phyloP scores from a whole-genome alignment of 2,329 filamentous ascomycete species.

The Cladophialophora immunda region DNA sequence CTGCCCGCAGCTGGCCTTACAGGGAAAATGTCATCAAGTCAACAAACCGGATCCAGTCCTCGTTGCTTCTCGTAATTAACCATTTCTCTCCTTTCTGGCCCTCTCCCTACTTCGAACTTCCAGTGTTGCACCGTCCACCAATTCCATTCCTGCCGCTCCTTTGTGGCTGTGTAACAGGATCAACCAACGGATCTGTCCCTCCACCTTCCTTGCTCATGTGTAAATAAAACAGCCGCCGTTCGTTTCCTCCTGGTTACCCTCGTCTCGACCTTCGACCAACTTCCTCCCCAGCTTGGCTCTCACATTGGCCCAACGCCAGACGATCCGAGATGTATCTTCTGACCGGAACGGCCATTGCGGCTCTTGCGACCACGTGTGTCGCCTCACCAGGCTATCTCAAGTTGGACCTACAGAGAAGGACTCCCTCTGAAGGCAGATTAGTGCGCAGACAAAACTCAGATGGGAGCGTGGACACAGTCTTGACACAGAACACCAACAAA shows the following conservation, averaged over 20 bases:
- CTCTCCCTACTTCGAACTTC: not conserved
- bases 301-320: not conserved
- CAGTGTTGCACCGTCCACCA: not conserved
- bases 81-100: not conserved
- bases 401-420: slow-evolving; percentile 23
- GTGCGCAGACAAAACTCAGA: slow-evolving; percentile 26
- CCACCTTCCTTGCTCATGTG: slow-evolving; percentile 13
- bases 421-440: slow-evolving; percentile 14
- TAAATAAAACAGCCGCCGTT: not conserved
- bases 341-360: slow-evolving; percentile 10
- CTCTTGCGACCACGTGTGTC: slow-evolving; percentile 23
- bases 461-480: slow-evolving; percentile 15
- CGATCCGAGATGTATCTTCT: slow-evolving; percentile 14
- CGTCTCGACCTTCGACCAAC: not conserved
- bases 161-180: slow-evolving; percentile 1
- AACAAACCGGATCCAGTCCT: not conserved
- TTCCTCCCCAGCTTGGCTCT: not conserved
- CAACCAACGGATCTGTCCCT: not conserved
- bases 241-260: not conserved
- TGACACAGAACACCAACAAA: slow-evolving; percentile 26
- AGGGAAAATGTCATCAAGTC: not conserved
- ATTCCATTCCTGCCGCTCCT: not conserved
- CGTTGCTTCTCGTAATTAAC: not conserved
- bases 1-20: not conserved
- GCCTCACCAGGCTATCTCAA: slow-evolving; percentile 34